Conservation (phyloP, 371 early-diverging fungal species). For the Mortierella sp. region DNA sequence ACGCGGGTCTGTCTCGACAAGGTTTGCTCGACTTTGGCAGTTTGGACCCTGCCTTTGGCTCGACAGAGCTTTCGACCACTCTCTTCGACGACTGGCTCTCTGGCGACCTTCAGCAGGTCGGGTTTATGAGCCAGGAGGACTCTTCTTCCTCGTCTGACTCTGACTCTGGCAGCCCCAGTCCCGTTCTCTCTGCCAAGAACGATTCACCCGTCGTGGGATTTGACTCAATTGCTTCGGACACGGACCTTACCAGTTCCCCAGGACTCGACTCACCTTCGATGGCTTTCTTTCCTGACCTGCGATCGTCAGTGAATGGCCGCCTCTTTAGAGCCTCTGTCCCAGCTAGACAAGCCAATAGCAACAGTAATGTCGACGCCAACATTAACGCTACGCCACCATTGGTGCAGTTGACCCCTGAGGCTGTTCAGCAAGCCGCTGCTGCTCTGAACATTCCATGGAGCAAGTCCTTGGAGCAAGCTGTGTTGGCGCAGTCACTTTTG, state of each 20-base stretch:
- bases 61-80: slow-evolving; percentile 22
- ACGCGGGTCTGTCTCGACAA: slow-evolving; percentile 15
- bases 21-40: slow-evolving; percentile 32
- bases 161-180: slow-evolving; percentile 29
- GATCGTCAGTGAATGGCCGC: background rate
- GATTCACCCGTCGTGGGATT: slow-evolving; percentile 35
- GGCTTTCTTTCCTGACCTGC: slow-evolving; percentile 31
- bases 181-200: slow-evolving; percentile 8
- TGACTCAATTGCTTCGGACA: slow-evolving; percentile 30
- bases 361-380: background rate
- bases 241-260: slow-evolving; percentile 24
- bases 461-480: slow-evolving; percentile 44
- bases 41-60: slow-evolving; percentile 22
- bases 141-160: slow-evolving; percentile 27
- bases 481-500: slow-evolving; percentile 47
- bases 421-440: slow-evolving; percentile 53
- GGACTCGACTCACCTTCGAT: slow-evolving; percentile 15
- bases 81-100: slow-evolving; percentile 48
- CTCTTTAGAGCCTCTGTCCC: slow-evolving; percentile 6
- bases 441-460: slow-evolving; percentile 56
- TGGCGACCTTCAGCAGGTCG: slow-evolving; percentile 36
- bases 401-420: slow-evolving; percentile 36
- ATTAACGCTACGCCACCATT: background rate
- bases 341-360: slow-evolving; percentile 3
- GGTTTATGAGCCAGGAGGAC: slow-evolving; percentile 20